Base-by-base conservation (phyloP, 306 rosid species). In the Cyamopsis tetragonoloba region DNA sequence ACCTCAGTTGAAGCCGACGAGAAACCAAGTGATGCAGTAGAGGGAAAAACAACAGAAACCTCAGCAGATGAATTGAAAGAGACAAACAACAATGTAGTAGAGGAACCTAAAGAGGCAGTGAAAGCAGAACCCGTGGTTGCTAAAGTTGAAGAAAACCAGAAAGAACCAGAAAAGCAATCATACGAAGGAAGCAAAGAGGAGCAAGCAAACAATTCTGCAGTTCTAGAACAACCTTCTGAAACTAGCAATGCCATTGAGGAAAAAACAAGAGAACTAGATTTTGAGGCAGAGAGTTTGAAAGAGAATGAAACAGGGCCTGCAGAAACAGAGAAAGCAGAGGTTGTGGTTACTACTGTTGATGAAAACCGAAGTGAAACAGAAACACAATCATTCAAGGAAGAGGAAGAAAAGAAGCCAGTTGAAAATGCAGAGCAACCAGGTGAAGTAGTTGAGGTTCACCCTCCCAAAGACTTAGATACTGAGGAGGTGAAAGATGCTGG, bases 141-240 rank as follows among this genome's bases (percentile, higher is more conserved):
- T 67, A 58, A 73, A 77, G 83, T 61, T 43, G 73, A 73, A 23
- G 79, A 81, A 67, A 75, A 66, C 28, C 62, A 62, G 50, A 63
- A 60, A 68, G 71, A 80, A 70, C 38, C 61, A 47, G 79, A 73
- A 43, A 43, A 73, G 26, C 39, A 67, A 32, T 47, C 75, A 42
- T 57, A 24, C 0, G 71, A 71, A 61, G 37, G 11, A 55, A 74
- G 18, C 39, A 62, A 56, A 26, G 71, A 75, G 41, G 71, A 69
- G 65, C 30, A 75, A 19, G 41, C 46, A 65, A 34, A 20, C 30
- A 19, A 32, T 13, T 54, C 41, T 49, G 17, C 34, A 41, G 11
- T 49, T 42, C 56, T 63, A 6, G 66, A 69, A 62, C 43, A 63
- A 2, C 39, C 71, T 0, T 27, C 28, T 17, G 84, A 79, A 66